These are phyloP conservation scores for Stylosanthes scabra DNA, from an alignment of 331 rosid genomes.

Conservation along the genomic window DNA sequence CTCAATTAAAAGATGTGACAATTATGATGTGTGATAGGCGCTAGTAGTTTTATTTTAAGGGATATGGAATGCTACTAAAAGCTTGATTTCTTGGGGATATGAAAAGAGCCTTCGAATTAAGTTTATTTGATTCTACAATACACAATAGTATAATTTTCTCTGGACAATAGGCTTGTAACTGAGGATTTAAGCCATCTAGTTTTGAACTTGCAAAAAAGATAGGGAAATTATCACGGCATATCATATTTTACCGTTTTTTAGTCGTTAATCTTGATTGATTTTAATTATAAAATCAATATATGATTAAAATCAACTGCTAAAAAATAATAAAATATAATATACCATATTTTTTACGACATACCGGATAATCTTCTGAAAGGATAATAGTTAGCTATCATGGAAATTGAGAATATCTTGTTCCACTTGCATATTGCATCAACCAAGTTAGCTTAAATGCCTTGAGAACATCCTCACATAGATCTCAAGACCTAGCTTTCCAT, in stretches of 20 bases:
- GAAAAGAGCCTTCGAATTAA: conserved; percentile 28
- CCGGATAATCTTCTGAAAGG: too few relatives aligned
- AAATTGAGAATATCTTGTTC: conserved; percentile 3
- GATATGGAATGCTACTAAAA: background rate
- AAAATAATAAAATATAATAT: too few relatives aligned
- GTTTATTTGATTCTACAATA: too few relatives aligned
- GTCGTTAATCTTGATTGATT: too few relatives aligned
- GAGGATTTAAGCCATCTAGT: background rate
- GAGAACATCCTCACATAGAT: conserved; percentile 13
- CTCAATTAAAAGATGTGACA: background rate
- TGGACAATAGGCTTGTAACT: background rate
- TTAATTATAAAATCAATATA: too few relatives aligned
- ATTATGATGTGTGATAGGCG: background rate
- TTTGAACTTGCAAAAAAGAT: too few relatives aligned
- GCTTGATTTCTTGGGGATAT: conserved; percentile 1
- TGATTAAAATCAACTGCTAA: too few relatives aligned
- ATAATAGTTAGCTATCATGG: too few relatives aligned
- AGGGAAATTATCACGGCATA: too few relatives aligned
- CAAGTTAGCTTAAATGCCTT: conserved; percentile 29
- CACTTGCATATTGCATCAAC: conserved; percentile 21
- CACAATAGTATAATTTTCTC: conserved; percentile 7
- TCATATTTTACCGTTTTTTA: too few relatives aligned
- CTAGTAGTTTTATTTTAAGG: too few relatives aligned
- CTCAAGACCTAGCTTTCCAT: conserved; percentile 8
- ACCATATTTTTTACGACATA: too few relatives aligned